phyloP scores from a whole-genome alignment of 140 eudicot genomes.

The Ambrosia hybrid region DNA sequence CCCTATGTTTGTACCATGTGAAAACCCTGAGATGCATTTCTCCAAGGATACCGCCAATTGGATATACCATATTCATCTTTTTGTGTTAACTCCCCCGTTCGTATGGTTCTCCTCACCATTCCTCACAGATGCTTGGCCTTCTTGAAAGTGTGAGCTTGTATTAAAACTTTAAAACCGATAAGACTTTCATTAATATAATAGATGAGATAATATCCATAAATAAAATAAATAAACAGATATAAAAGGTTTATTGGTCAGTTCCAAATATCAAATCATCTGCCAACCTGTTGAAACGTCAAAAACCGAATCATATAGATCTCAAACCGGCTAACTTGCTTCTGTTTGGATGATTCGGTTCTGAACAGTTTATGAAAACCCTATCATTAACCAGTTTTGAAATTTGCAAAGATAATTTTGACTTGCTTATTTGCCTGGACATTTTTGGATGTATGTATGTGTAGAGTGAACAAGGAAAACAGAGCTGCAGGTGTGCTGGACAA shows the following conservation, averaged over 20 bases:
- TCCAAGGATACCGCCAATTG: too few species aligned
- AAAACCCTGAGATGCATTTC: too few species aligned
- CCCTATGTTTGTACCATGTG: too few species aligned
- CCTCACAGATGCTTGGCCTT: too few species aligned
- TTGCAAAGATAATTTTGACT: not conserved
- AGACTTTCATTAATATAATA: not conserved
- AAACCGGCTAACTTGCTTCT: not conserved
- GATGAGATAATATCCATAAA: not conserved
- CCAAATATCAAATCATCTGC: not conserved
- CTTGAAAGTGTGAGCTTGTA: too few species aligned
- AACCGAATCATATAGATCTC: not conserved
- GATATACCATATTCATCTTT: too few species aligned
- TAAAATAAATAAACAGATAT: too few species aligned
- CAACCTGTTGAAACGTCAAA: not conserved
- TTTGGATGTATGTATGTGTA: constrained; percentile 20
- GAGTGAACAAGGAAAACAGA: constrained; percentile 82
- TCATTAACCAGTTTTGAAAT: not conserved
- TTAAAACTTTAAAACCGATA: too few species aligned
- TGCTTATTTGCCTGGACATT: not conserved
- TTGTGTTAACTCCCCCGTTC: too few species aligned
- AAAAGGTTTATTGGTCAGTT: not conserved
- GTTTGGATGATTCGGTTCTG: too few species aligned
- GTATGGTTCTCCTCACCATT: too few species aligned
- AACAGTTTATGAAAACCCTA: not conserved
- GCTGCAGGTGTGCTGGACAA: constrained; percentile 80